Base-by-base conservation (phyloP, 441 rosid species). In the Erodium moschatum region DNA sequence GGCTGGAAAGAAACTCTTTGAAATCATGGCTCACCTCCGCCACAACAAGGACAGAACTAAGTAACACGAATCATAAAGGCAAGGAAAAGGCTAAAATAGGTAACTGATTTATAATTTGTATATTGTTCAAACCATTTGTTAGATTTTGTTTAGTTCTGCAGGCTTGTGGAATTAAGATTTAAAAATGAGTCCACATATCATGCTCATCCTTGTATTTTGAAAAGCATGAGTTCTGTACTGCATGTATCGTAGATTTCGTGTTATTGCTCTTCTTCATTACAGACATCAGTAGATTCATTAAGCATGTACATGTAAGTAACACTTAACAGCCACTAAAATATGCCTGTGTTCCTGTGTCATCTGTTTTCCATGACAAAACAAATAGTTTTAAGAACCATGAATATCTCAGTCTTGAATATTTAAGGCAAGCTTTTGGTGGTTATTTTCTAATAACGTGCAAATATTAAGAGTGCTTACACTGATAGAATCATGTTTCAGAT, bases 21-120 rank as follows among this genome's bases (percentile, higher is more conserved):
- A 83, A 80, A 78, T 88, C 92, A 68, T 91, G 97, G 96, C 92
- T 93, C 58, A 60, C 72, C 68, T 85, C 94, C 78, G 76, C 82
- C 63, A 78, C 86, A 52, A 76, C 81, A 74, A 80, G 69, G 58
- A 78, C 75, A 64, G 83, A 76, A 74, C 78, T n/a, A 35, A 52
- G 71, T 31, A 65, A 69, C 62, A 33, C 75, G 69, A 80, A 64
- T 61, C 54, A 67, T 38, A 29, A 74, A 42, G 73, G 74, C 69
- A 69, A 74, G 71, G 82, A 76, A 21, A 72, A 67, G 71, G 74
- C 52, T 69, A 71, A 24, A 64, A 72, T 21, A 80, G 91, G 96
- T 91, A 82, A 40, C 60, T 69, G n/a, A 40, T 72, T 24, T 65
- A 24, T 29, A n/a, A 40, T 66, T 8, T 31, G 29, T 12, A 7